Percentiles rank a stretch among this genome's conserved stretches.
phyloP scores from a whole-genome alignment of 352 stramenopile genomes.

The Phytophthora cajani region DNA sequence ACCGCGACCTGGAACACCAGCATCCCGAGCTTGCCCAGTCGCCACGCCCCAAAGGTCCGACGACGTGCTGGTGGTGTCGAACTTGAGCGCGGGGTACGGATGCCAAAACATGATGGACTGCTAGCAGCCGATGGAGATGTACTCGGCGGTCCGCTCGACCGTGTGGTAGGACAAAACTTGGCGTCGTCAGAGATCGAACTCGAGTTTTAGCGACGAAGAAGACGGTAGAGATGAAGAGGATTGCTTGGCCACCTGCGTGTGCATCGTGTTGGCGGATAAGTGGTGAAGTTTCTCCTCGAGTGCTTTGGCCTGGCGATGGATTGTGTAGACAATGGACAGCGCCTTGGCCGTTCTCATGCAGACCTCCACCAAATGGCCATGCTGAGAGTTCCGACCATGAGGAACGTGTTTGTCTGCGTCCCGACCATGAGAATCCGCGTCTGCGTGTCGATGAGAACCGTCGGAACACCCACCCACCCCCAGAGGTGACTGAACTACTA shows the following conservation, averaged over 20 bases:
- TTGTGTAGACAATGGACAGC: neutral
- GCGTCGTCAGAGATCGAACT: neutral
- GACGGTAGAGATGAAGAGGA: neutral
- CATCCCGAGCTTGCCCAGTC: neutral
- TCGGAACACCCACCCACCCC: neutral
- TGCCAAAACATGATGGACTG: conserved; percentile 3
- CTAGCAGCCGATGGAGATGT: neutral
- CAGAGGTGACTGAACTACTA: neutral
- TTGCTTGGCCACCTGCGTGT: neutral
- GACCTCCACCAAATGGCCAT: neutral
- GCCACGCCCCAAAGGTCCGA: neutral
- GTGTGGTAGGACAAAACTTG: neutral
- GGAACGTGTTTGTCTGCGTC: neutral
- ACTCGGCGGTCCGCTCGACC: neutral
- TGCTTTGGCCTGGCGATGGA: neutral
- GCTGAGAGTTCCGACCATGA: neutral
- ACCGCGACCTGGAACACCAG: conserved; percentile 1
- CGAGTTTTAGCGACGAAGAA: neutral
- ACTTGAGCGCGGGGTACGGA: neutral
- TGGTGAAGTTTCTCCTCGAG: neutral
- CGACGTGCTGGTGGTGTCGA: neutral
- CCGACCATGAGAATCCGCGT: neutral
- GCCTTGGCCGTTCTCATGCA: neutral
- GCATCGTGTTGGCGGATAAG: neutral
- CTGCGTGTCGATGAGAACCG: conserved; percentile 1